Evolutionary conservation across 306 rosid genomes (phyloP), one percentile per base, ranked within the genome.

Genomic region (Rosa persica): DNA sequence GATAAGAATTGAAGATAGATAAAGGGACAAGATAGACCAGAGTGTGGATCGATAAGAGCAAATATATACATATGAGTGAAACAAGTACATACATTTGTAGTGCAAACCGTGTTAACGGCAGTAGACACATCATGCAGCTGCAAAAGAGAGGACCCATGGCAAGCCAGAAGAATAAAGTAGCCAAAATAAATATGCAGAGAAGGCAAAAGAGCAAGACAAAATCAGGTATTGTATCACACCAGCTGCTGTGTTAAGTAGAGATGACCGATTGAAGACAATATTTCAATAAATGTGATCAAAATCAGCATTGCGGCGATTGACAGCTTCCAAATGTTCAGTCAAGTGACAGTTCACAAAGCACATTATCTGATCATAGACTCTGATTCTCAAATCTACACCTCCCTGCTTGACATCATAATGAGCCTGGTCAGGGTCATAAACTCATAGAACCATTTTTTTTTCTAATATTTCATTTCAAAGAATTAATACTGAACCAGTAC

Each of bases 331-430:
- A 83, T 96, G 99, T 76, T 98, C 99, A 47, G 98, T 98, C 92
- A 96, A 89, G 88, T 96, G 99, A 86, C 99, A 96, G 90, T 96
- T 96, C 78, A 96, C 99, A 88, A 96, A 96, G 91, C 98, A 96
- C 89, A 96, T 93, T 88, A 89, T 96, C 81, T 97, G 86, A 78
- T 96, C 99, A 60, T 88, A 93, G 43, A 96, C 97, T 89, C 99
- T 85, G 84, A 96, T 96, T 86, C 96, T 89, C 97, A 96, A 87
- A 67, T 98, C 99, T 70, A 96, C 99, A 68, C 99, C 99, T 80
- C 98, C 99, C 99, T 95, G 95, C 65, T 67, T 76, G 83, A 38
- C 46, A 77, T 74, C 79, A 85, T 78, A 67, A 68, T 78, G 70
- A 82, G 22, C 81, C 80, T 57, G 52, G 12, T 73, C 67, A 55